Evolutionary conservation across 148 eudicot genomes (phyloP), one percentile per base, ranked within the genome.

Genomic region (Chenopodium suecicum): DNA sequence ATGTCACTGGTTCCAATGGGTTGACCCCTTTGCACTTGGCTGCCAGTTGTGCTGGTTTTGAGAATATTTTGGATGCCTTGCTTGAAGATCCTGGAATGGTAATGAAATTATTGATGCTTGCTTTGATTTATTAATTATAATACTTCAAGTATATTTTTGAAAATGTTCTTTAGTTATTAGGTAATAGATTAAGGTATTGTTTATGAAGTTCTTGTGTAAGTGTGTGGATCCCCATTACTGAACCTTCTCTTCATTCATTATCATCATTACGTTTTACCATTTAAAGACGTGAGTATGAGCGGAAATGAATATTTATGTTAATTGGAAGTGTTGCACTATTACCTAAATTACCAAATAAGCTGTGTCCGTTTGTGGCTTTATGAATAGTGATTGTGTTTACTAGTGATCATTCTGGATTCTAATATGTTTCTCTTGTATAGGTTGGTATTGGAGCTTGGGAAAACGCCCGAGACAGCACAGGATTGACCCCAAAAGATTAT

Each of bases 1-100:
- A 97, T 86, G 83, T 82, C 37, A 83, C 62, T 76, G 95, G 91
- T 25, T 92, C 92, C 31, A 95, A 92, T 63, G 98, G 98, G 25
- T 89, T 94, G 90, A 97, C 98, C 76, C 99, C 99, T 82, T 91
- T 97, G 77, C 99, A 97, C 69, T 80, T 97, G 80, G 99, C 97
- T 75, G 97, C 97, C 73, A 83, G 90, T 78, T 80, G 83, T 44
- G 88, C 86, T 47, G 93, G 92, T 76, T 89, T 79, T 19, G 95
- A 91, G 82, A 73, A 83, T 77, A 89, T 92, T 9, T 78, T 97
- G 86, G 94, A 94, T 82, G 98, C 99, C 63, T 87, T 97, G 76
- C 93, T 94, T 78, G 93, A 92, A 81, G 99, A 97, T 88, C 98
- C 98, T 83, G 90, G 89, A 88, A 82, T 10, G 95, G 99, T 95